Base-by-base conservation (phyloP, 345 rosid genomes). In the Diplotaxis tenuifolia region DNA sequence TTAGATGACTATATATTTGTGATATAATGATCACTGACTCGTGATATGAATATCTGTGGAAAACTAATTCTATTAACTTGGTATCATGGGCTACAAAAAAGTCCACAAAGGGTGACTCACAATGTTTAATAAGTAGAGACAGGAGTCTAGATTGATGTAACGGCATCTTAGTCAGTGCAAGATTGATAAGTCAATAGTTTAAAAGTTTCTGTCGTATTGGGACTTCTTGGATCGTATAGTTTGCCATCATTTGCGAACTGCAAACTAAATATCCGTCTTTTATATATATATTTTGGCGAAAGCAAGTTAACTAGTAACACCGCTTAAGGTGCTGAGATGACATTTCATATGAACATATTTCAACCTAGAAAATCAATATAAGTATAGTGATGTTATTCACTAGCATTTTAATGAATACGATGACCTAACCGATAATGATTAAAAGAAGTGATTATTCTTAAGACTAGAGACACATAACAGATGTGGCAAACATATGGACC, bases 401-500 rank as follows among this genome's bases (percentile, higher is more conserved):
- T 49, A 49, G 20, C 53, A 42, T 55, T 63, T 69, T 63, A 69
- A 55, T 34, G 62, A 47, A 65, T 52, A 68, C 18, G 65, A 16
- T 20, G 29, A 75, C 14, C 70, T 76, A 18, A 57, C 21, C 19
- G 56, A 72, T 71, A 28, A 71, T 77, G 68, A 77, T 72, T 72
- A 66, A 38, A 57, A 60, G 58, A 72, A 59, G 80, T 72, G 64
- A 77, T 71, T 71, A 77, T 28, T 58, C 23, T 72, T 22, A 71
- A 25, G 80, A 77, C 80, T 47, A 70, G 32, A 59, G 76, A 71
- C 76, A 65, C 72, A 71, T n/a, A 77, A 57, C 34, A 25, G 29
- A 22, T 65, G 83, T 88, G 93, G 94, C 82, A 65, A 78, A 84
- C 92, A 88, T 54, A 34, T 83, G 85, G 88, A 75, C 87, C 93